Evolutionary conservation across 352 stramenopile species (phyloP).

Genomic region (Aphanomyces cochlioides): DNA sequence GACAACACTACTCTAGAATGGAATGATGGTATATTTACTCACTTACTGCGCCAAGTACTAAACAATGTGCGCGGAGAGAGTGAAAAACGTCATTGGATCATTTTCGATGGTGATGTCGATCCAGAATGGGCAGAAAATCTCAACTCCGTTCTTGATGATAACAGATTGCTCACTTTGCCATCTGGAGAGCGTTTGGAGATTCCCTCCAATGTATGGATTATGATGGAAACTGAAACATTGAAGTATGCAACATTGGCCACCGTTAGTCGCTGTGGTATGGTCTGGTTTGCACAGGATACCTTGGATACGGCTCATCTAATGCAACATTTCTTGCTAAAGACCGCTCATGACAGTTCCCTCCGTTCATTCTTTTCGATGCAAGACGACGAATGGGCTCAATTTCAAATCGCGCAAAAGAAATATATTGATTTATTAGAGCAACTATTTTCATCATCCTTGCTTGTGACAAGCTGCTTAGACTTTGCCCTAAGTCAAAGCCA

Average conservation of each 20-base stretch:
- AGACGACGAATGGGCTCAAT: constrained; percentile 52
- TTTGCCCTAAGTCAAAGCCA: constrained; percentile 89
- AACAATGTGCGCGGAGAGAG: constrained; percentile 97
- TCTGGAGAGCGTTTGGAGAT: constrained; percentile 98
- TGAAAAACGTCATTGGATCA: constrained; percentile 96
- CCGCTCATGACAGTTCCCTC: constrained; percentile 58
- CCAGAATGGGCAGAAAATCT: constrained; percentile 99
- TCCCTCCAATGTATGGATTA: constrained; percentile 98
- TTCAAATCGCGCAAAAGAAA: constrained; percentile 50
- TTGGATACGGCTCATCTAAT: constrained; percentile 92
- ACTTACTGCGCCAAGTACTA: constrained; percentile 93
- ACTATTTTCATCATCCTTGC: constrained; percentile 39
- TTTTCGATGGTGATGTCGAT: constrained; percentile 99
- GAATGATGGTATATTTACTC: constrained; percentile 99
- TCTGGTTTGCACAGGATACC: constrained; percentile 98
- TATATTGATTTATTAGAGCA: constrained; percentile 44
- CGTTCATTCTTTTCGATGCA: constrained; percentile 66
- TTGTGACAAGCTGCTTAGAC: constrained; percentile 92
- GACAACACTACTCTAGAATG: constrained; percentile 99
- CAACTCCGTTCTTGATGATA: constrained; percentile 99
- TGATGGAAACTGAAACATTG: constrained; percentile 99
- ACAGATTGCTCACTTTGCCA: constrained; percentile 98
- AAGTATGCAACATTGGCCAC: constrained; percentile 98
- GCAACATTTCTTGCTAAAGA: constrained; percentile 76
- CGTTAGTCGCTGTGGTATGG: constrained; percentile 99